Percentiles rank a stretch among this genome's conserved stretches.
Evolutionary conservation across 495 filamentous ascomycete genomes (phyloP).

Genomic region (Coniosporium apollinis): DNA sequence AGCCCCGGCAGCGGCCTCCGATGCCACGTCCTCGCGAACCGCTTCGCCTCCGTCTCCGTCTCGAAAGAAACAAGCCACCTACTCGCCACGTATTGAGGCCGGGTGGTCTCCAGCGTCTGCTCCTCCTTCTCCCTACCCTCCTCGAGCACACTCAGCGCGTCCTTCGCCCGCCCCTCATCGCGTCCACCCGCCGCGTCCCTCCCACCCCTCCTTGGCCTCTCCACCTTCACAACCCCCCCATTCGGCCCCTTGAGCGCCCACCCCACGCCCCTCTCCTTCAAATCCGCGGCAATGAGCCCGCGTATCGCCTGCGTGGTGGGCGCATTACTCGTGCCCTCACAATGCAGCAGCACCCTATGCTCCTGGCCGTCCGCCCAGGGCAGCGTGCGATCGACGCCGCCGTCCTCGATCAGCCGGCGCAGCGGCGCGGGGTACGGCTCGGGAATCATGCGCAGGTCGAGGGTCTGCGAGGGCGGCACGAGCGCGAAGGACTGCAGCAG

Average conservation of each 20-base stretch:
- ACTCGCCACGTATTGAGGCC: too few species aligned
- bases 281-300: constrained; percentile 2
- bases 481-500: constrained; percentile 34
- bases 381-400: constrained; percentile 14
- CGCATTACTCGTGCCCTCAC: constrained; percentile 15
- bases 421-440: constrained; percentile 14
- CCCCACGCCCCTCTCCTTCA: background rate
- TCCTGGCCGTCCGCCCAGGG: constrained; percentile 8
- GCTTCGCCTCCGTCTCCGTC: constrained; percentile 14
- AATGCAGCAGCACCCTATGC: constrained; percentile 17
- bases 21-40: constrained; percentile 20
- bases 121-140: background rate
- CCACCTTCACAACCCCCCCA: background rate
- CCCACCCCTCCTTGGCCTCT: background rate
- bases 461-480: constrained; percentile 25
- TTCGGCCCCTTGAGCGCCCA: background rate
- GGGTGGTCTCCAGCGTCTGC: constrained; percentile 3
- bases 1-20: constrained; percentile 8
- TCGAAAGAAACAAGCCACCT: constrained; percentile 19
- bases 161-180: background rate
- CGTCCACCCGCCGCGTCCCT: constrained; percentile 1
- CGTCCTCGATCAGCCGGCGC: constrained; percentile 10
- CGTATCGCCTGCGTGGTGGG: background rate
- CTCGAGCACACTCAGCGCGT: background rate
- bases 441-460: constrained; percentile 15